Evolutionary conservation across 768 basidiomycete species (phyloP), one percentile per base, ranked within the genome.

Genomic region (Artomyces pyxidatus): DNA sequence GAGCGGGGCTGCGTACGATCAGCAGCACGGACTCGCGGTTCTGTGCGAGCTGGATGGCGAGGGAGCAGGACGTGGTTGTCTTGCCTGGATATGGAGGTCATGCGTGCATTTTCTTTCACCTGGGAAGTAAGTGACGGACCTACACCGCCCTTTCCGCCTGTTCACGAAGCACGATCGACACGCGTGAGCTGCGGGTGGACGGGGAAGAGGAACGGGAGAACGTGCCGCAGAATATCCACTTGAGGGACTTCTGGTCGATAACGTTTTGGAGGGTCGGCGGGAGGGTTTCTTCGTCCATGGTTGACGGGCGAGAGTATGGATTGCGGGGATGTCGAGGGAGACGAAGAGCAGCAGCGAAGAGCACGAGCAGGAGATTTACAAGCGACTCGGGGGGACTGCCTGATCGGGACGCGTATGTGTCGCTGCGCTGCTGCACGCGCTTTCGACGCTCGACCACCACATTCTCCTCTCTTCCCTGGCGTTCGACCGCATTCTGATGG

Each of bases 181-280:
- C 16, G 41, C 22, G 32, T 48, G 10, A 49, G 48, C 42, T 43
- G 47, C 17, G 37, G 37, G 35, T 54, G 45, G 9, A 50, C 49
- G 57, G 50, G 45, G 49, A 4, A 37, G 45, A 52, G 47, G 44
- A 37, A 38, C 29, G 40, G 53, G 37, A 50, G 51, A 26, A 78
- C 87, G 51, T 67, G 80, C 95, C 95, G 63, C 96, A 98, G 64
- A 99, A 99, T 63, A 99, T 97, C 95, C 95, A 99, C 65, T 97
- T 96, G 52, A 97, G 69, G 21, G 83, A 82, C 57, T 78, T 83
- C 69, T 99, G 95, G 66, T 97, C 94, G 26, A 99, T 70, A 42
- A 99, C 73, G 63, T 96, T 97, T 72, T 96, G 91, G 7, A 99
- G 80, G 16, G 91, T 93, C 17, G 95, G 82, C 14, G 79, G 76